These are phyloP conservation scores for Phellinidium pouzarii DNA, from an alignment of 1,284 basidiomycete species.

Conservation along the genomic window DNA sequence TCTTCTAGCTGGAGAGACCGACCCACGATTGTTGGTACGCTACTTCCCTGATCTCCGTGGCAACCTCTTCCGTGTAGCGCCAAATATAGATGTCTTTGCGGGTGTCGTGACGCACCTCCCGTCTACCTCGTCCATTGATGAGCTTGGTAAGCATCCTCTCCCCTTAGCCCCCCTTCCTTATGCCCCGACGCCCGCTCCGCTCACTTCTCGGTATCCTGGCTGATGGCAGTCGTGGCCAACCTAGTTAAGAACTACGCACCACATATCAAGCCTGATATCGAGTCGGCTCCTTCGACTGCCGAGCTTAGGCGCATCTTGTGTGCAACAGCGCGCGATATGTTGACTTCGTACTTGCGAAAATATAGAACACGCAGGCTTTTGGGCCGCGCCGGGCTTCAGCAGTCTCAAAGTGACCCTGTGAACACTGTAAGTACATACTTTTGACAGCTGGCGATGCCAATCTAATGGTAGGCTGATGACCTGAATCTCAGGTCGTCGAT, in stretches of 20 bases:
- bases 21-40: constrained; percentile 69
- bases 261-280: constrained; percentile 67
- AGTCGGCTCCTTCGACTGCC: constrained; percentile 56
- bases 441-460: not conserved
- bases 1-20: constrained; percentile 63
- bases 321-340: constrained; percentile 59
- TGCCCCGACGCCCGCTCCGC: constrained; percentile 23
- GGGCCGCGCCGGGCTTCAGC: constrained; percentile 11
- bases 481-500: constrained; percentile 60
- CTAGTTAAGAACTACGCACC: constrained; percentile 88
- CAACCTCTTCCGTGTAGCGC: constrained; percentile 42
- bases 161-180: constrained; percentile 21
- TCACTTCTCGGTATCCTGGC: constrained; percentile 38
- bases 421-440: constrained; percentile 5
- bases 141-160: constrained; percentile 58
- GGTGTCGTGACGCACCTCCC: constrained; percentile 67
- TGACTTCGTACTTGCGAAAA: constrained; percentile 55
- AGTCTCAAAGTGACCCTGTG: constrained; percentile 10
- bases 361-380: constrained; percentile 28
- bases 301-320: constrained; percentile 57
- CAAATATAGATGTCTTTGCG: constrained; percentile 50
- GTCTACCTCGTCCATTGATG: constrained; percentile 54
- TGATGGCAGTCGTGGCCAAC: constrained; percentile 74
- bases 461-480: not conserved
- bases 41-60: constrained; percentile 70